Evolutionary conservation across 1,139 yeast genomes (phyloP).

Genomic region (Suhomyces terraborum): DNA sequence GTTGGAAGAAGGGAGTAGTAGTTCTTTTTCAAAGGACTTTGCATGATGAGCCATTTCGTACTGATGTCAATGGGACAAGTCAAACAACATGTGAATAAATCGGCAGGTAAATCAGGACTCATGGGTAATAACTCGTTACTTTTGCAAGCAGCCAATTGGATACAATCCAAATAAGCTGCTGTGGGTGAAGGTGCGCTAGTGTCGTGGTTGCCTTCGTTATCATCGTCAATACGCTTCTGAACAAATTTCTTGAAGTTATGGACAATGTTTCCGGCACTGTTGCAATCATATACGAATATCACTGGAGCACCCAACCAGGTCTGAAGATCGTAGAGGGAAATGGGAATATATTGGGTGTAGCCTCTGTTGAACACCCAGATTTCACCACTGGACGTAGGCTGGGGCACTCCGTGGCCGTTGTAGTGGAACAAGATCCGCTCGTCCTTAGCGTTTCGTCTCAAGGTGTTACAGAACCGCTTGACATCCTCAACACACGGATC

Average conservation of each 20-base stretch:
- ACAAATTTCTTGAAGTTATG: slow-evolving; percentile 88
- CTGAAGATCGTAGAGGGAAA: slow-evolving; percentile 87
- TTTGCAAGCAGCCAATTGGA: slow-evolving; percentile 91
- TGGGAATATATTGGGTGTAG: slow-evolving; percentile 96
- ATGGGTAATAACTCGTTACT: slow-evolving; percentile 85
- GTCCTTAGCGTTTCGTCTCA: slow-evolving; percentile 89
- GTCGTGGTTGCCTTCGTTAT: slow-evolving; percentile 72
- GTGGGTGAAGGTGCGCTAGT: slow-evolving; percentile 65
- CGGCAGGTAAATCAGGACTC: slow-evolving; percentile 96
- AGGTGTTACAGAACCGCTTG: slow-evolving; percentile 84
- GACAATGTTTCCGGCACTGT: slow-evolving; percentile 92
- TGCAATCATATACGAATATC: slow-evolving; percentile 91
- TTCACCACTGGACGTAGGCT: slow-evolving; percentile 96
- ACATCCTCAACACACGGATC: slow-evolving; percentile 98
- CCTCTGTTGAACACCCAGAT: slow-evolving; percentile 98
- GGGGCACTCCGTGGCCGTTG: slow-evolving; percentile 98
- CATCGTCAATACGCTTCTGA: slow-evolving; percentile 87
- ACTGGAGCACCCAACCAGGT: slow-evolving; percentile 99
- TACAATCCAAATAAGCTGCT: slow-evolving; percentile 78
- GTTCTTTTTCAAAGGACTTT: slow-evolving; percentile 66
- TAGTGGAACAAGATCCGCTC: slow-evolving; percentile 90
- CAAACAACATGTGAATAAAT: slow-evolving; percentile 88
- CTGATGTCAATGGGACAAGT: slow-evolving; percentile 96
- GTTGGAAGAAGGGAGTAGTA: slow-evolving; percentile 52
- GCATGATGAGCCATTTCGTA: slow-evolving; percentile 88